Evolutionary conservation across 2,329 filamentous ascomycete genomes (phyloP).

Genomic region (Penicillium sp.): DNA sequence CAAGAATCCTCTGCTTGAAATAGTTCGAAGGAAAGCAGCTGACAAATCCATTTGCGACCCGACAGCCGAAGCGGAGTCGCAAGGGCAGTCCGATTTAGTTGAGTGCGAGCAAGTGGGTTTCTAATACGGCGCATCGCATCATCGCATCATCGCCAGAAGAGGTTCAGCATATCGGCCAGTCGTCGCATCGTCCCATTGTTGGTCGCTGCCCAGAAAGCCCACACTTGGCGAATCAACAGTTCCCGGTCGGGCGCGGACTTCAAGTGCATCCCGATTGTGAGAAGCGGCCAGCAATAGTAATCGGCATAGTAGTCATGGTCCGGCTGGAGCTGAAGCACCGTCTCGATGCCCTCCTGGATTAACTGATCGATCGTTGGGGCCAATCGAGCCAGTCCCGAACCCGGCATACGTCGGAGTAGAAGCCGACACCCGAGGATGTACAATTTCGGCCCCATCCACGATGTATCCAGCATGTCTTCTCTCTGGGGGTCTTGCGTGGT

Average conservation of each 20-base stretch:
- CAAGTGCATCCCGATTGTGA: constrained; percentile 22
- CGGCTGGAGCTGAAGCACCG: constrained; percentile 21
- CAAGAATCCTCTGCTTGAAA: no score
- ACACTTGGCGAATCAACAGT: constrained; percentile 19
- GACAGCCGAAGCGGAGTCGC: not conserved
- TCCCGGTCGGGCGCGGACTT: constrained; percentile 8
- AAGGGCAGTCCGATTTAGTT: no score
- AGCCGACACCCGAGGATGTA: constrained; percentile 23
- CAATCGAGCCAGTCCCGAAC: not conserved
- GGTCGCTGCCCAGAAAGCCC: constrained; percentile 25
- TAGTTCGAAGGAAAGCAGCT: not conserved
- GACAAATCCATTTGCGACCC: not conserved
- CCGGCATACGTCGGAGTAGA: constrained; percentile 16
- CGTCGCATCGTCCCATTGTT: constrained; percentile 30
- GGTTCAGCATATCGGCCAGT: constrained; percentile 21
- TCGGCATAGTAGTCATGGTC: constrained; percentile 30
- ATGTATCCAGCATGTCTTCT: not conserved
- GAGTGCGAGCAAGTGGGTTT: no score
- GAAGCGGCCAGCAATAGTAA: constrained; percentile 33
- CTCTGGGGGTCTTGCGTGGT: not conserved
- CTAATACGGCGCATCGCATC: not conserved
- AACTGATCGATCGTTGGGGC: constrained; percentile 2
- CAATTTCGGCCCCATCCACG: constrained; percentile 14
- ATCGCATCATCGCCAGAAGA: constrained; percentile 5
- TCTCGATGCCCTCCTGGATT: constrained; percentile 15